phyloP scores from a whole-genome alignment of 73 alveolate genomes.

The Paramecium caudatum region DNA sequence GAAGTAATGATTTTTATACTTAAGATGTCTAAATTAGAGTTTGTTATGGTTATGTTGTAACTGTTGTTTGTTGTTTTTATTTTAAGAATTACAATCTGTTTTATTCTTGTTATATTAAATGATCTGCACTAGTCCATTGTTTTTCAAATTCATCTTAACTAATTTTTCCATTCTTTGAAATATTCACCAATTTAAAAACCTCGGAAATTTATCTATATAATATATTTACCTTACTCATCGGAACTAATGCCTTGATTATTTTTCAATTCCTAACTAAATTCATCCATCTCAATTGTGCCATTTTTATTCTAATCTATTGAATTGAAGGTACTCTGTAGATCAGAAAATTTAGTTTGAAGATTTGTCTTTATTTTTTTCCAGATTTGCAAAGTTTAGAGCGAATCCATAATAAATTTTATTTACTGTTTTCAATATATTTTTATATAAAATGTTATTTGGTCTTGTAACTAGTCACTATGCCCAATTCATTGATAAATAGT shows the following conservation, averaged over 20 bases:
- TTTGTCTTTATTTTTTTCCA: conserved; percentile 26
- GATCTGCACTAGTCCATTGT: conserved; percentile 19
- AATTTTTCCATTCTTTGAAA: conserved; percentile 4
- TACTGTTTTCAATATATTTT: background rate
- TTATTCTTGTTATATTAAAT: background rate
- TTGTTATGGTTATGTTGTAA: background rate
- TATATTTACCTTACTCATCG: background rate
- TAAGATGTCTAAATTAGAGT: background rate
- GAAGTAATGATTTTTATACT: background rate
- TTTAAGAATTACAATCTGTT: conserved; percentile 5
- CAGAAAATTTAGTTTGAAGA: background rate
- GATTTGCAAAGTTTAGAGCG: background rate
- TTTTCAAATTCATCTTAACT: conserved; percentile 36
- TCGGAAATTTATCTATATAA: background rate
- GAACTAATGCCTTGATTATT: conserved; percentile 12
- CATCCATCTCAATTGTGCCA: background rate
- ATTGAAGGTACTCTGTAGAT: conserved; percentile 17
- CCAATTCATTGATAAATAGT: background rate
- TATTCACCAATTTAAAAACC: background rate
- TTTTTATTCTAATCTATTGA: conserved; percentile 17
- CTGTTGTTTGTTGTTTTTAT: background rate
- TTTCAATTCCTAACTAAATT: background rate
- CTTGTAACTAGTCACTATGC: background rate
- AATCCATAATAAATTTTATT: background rate
- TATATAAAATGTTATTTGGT: background rate